Conservation (phyloP, 1,284 basidiomycete genomes). For the Abortiporus biennis region DNA sequence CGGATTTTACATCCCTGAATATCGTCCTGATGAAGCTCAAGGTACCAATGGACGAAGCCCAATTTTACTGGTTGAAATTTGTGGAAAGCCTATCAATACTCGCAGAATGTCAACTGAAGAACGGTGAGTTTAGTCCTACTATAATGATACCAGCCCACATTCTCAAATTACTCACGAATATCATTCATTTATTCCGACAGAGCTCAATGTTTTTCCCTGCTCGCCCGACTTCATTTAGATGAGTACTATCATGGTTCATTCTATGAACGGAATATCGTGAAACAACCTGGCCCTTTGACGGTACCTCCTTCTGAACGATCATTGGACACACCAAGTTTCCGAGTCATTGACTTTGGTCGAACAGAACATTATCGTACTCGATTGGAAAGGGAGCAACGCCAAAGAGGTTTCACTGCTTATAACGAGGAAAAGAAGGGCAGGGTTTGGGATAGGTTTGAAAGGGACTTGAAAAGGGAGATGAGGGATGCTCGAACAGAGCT, state of each 20-base stretch:
- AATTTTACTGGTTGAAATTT: conserved; percentile 43
- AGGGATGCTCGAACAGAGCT: background rate
- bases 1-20: conserved; percentile 39
- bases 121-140: conserved; percentile 17
- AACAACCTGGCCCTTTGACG: conserved; percentile 36
- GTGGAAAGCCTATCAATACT: conserved; percentile 30
- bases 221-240: conserved; percentile 33
- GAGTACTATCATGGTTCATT: conserved; percentile 37
- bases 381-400: background rate
- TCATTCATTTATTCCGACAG: conserved; percentile 20
- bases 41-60: conserved; percentile 31
- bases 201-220: conserved; percentile 29
- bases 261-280: conserved; percentile 37
- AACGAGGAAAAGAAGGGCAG: background rate
- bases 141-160: background rate
- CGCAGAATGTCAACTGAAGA: conserved; percentile 25
- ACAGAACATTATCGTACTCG: background rate
- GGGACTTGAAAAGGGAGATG: background rate
- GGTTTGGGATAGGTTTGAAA: background rate
- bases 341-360: conserved; percentile 46
- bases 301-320: conserved; percentile 19
- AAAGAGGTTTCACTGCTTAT: background rate
- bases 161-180: background rate
- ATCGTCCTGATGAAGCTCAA: conserved; percentile 3
- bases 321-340: conserved; percentile 29